Percentiles rank a stretch among this genome's conserved stretches.
phyloP scores from a whole-genome alignment of 176 grass and related monocot species.

The Aegilops longissima region DNA sequence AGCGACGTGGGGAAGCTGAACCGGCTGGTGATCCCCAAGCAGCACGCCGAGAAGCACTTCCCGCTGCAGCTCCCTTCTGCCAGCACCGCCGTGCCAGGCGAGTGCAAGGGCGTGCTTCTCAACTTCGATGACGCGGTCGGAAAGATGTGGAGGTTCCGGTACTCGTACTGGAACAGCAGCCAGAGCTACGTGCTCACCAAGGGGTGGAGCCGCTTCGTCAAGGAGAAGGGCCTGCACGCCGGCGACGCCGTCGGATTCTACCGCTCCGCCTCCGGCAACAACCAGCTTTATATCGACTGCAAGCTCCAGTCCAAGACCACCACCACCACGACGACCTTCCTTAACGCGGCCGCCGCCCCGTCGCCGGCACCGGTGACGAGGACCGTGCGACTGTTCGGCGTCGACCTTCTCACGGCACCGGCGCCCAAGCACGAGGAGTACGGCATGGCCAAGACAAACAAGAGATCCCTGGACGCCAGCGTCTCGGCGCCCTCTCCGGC shows the following conservation, averaged over 20 bases:
- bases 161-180: conserved; percentile 99
- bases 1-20: conserved; percentile 98
- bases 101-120: conserved; percentile 73
- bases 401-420: conserved; percentile 42
- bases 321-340: neutral
- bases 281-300: conserved; percentile 83
- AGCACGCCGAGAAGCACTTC: conserved; percentile 95
- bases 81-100: neutral
- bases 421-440: neutral
- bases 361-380: conserved; percentile 3
- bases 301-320: conserved; percentile 40
- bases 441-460: conserved; percentile 15
- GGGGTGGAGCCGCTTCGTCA: conserved; percentile 95
- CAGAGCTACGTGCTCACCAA: conserved; percentile 99
- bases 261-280: conserved; percentile 37
- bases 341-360: neutral
- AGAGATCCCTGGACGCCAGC: conserved; percentile 41
- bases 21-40: conserved; percentile 91
- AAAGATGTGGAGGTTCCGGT: conserved; percentile 87
- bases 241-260: conserved; percentile 78
- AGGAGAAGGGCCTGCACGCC: conserved; percentile 76
- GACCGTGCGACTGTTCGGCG: conserved; percentile 65
- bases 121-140: conserved; percentile 77
- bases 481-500: neutral
- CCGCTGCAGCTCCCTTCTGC: conserved; percentile 29